A percentile compares a stretch with the other conserved stretches of the same genome.
Evolutionary conservation across 331 rosid genomes (phyloP).

Genomic region (Stylosanthes scabra): DNA sequence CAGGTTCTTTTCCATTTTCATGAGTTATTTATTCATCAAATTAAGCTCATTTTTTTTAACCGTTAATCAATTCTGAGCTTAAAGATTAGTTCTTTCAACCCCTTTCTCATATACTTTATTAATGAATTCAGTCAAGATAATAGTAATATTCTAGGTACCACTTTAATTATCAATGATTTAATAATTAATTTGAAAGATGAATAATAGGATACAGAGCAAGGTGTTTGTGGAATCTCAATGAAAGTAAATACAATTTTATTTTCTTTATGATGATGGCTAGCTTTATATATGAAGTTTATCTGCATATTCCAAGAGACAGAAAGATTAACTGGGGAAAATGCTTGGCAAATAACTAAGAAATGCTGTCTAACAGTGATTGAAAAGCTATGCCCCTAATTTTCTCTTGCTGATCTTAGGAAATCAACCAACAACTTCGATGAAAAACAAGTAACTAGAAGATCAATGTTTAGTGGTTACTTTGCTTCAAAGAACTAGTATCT

Average conservation of each 20-base stretch:
- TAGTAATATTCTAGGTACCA: no score
- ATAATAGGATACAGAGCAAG: no score
- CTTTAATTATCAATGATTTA: no score
- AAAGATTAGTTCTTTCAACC: neutral
- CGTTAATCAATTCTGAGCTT: neutral
- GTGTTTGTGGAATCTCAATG: no score
- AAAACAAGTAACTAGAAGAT: neutral
- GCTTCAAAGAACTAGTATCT: no score
- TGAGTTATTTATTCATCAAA: neutral
- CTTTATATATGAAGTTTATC: no score
- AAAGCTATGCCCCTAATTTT: slow-evolving; percentile 9
- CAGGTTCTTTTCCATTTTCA: neutral
- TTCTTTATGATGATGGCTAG: no score
- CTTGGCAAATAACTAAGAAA: neutral
- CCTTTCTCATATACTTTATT: neutral
- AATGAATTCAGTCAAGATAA: no score
- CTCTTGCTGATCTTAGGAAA: neutral
- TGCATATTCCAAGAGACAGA: no score
- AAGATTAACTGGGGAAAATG: neutral
- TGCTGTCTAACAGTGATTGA: neutral
- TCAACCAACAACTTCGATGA: neutral
- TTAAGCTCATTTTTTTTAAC: neutral
- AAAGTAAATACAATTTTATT: no score
- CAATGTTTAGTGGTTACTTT: neutral
- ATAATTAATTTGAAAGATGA: no score